Conservation (phyloP, 257 asterid genomes). For the Rhazya stricta region DNA sequence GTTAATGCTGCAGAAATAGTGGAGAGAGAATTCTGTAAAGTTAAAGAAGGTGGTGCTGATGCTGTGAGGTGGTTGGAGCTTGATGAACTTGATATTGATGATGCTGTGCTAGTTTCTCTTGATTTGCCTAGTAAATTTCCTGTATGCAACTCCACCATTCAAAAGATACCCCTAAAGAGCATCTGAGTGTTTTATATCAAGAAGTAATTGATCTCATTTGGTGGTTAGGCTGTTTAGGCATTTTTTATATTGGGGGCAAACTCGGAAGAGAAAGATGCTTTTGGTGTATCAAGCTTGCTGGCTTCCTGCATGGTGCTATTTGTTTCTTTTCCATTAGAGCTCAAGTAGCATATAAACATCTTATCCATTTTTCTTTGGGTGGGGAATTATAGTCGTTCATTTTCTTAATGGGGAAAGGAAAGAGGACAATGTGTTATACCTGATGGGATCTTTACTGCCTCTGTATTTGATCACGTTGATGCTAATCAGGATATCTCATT, state of each 20-base stretch:
- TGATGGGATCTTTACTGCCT: background rate
- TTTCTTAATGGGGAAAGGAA: background rate
- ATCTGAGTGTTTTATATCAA: background rate
- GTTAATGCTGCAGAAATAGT: constrained; percentile 48
- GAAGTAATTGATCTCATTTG: background rate
- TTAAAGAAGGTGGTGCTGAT: constrained; percentile 42
- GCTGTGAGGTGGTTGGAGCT: constrained; percentile 89
- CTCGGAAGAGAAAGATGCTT: background rate
- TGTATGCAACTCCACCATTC: constrained; percentile 16
- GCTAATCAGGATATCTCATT: background rate
- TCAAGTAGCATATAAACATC: background rate
- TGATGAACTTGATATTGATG: constrained; percentile 79
- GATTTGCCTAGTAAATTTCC: constrained; percentile 86
- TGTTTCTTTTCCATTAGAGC: background rate
- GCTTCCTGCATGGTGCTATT: background rate
- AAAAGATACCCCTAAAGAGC: background rate
- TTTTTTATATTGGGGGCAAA: background rate
- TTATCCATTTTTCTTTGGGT: background rate
- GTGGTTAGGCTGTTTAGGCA: background rate
- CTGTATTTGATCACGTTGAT: background rate
- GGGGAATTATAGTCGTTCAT: background rate
- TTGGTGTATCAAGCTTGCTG: too few relatives aligned
- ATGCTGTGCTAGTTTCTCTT: constrained; percentile 54
- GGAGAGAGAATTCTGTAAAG: constrained; percentile 54
- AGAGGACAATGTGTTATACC: background rate